Conservation (phyloP, 495 filamentous ascomycete species). For the Xylaria cubensis region DNA sequence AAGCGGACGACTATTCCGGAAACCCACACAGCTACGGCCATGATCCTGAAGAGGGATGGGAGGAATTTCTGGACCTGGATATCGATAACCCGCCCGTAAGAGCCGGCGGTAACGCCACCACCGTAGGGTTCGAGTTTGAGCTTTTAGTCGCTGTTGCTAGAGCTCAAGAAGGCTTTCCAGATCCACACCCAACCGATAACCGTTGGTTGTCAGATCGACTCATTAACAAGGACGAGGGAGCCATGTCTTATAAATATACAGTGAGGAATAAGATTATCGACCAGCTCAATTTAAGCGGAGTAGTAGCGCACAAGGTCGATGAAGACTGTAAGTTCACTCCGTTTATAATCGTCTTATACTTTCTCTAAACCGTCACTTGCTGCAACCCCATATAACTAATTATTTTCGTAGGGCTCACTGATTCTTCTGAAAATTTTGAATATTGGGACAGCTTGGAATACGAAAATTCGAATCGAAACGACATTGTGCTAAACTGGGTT, state of each 20-base stretch:
- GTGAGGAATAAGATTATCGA: conserved; percentile 32
- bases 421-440: neutral
- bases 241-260: neutral
- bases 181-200: conserved; percentile 28
- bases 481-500: neutral
- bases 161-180: neutral
- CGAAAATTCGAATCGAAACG: neutral
- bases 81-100: neutral
- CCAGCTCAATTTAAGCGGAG: neutral
- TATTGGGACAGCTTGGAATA: conserved; percentile 25
- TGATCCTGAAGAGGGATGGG: neutral
- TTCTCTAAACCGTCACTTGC: neutral
- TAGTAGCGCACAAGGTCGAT: conserved; percentile 18
- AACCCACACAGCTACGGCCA: neutral
- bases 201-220: conserved; percentile 18
- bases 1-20: too few species aligned
- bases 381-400: neutral
- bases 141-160: conserved; percentile 25
- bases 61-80: neutral
- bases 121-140: conserved; percentile 35
- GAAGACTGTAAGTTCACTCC: neutral
- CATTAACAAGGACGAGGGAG: neutral
- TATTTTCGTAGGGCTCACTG: neutral
- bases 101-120: conserved; percentile 21
- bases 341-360: neutral